Conservation (phyloP, 768 basidiomycete species). For the Tephrocybe sp. region DNA sequence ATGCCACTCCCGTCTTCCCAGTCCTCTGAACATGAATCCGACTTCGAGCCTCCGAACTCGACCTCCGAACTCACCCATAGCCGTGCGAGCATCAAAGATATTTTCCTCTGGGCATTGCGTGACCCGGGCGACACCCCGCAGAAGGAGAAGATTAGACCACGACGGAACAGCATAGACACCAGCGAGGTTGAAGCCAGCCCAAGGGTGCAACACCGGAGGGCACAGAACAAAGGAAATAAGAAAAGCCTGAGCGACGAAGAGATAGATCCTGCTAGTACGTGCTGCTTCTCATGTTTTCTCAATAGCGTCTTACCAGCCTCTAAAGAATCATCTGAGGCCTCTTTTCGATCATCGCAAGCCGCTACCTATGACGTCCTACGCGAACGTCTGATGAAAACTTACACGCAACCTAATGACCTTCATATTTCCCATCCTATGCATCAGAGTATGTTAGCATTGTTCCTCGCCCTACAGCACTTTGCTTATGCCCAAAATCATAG, state of each 20-base stretch:
- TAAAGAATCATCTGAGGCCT: constrained; percentile 28
- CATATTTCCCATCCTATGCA: constrained; percentile 28
- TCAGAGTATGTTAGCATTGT: constrained; percentile 31
- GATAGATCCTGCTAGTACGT: constrained; percentile 50
- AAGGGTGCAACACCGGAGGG: constrained; percentile 37
- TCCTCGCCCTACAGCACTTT: not conserved
- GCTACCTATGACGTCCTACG: constrained; percentile 46
- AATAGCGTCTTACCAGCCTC: constrained; percentile 8
- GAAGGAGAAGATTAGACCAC: constrained; percentile 39
- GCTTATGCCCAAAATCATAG: not conserved
- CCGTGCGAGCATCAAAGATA: constrained; percentile 56
- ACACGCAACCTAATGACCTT: constrained; percentile 37
- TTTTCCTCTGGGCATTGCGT: constrained; percentile 66
- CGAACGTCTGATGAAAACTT: constrained; percentile 40
- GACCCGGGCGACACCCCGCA: constrained; percentile 66
- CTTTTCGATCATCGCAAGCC: constrained; percentile 44
- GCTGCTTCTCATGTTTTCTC: not conserved
- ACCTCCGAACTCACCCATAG: constrained; percentile 38
- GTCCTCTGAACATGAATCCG: constrained; percentile 53
- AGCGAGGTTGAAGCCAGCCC: constrained; percentile 63
- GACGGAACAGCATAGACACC: constrained; percentile 59
- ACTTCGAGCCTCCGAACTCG: constrained; percentile 51
- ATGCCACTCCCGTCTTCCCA: constrained; percentile 28
- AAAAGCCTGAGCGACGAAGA: constrained; percentile 72
- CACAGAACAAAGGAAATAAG: constrained; percentile 48